A percentile compares a stretch with the other conserved stretches of the same genome.
phyloP scores from a whole-genome alignment of 257 asterid genomes.

The Ajuga chamaepitys region DNA sequence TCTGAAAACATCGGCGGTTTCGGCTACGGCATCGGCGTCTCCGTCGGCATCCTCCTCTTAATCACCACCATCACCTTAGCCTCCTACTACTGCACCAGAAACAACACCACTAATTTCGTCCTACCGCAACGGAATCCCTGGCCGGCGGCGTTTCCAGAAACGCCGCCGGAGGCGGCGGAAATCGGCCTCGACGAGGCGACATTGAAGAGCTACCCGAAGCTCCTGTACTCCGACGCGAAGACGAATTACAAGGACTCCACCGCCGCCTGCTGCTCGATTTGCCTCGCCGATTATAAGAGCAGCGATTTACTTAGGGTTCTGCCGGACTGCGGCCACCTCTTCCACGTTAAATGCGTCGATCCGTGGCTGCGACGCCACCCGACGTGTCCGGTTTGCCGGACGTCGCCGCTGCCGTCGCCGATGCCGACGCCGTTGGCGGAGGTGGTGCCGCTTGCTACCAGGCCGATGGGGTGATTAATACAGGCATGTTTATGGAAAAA shows the following conservation, averaged over 20 bases:
- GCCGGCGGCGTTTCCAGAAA: neutral
- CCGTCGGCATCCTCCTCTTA: slow-evolving; percentile 73
- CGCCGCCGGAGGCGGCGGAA: slow-evolving; percentile 21
- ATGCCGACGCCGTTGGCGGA: slow-evolving; percentile 72
- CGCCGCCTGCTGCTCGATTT: slow-evolving; percentile 67
- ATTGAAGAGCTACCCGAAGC: slow-evolving; percentile 50
- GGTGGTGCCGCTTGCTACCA: slow-evolving; percentile 62
- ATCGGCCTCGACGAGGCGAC: slow-evolving; percentile 74
- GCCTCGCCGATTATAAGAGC: slow-evolving; percentile 68
- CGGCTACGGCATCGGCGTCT: slow-evolving; percentile 80
- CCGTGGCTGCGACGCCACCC: slow-evolving; percentile 89
- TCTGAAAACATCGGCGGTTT: slow-evolving; percentile 57
- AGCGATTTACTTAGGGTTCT: slow-evolving; percentile 47
- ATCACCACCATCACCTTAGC: slow-evolving; percentile 77
- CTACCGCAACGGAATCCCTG: slow-evolving; percentile 19
- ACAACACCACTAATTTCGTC: slow-evolving; percentile 13
- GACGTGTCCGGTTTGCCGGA: slow-evolving; percentile 87
- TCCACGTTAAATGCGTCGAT: slow-evolving; percentile 75
- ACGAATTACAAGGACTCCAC: slow-evolving; percentile 41
- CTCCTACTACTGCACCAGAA: slow-evolving; percentile 73
- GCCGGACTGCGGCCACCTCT: slow-evolving; percentile 85
- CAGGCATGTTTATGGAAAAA: neutral
- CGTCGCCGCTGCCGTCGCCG: slow-evolving; percentile 83
- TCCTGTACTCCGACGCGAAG: slow-evolving; percentile 62
- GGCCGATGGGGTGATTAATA: slow-evolving; percentile 35